Evolutionary conservation across 495 filamentous ascomycete genomes (phyloP).

Genomic region (Pseudomonodictys pantanalensis): DNA sequence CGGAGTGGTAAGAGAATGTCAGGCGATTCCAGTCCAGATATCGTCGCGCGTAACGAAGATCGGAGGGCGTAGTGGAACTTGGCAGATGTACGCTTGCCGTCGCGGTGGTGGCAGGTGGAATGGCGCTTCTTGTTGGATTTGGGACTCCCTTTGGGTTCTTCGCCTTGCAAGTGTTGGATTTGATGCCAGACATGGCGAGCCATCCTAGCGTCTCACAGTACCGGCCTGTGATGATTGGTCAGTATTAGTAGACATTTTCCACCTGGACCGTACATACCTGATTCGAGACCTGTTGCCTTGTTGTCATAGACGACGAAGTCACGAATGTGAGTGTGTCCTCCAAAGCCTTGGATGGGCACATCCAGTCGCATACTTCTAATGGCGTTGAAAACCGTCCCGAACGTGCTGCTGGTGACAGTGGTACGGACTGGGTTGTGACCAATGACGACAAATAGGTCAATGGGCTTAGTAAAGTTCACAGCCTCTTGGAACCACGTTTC

Average conservation of each 20-base stretch:
- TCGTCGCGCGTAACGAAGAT: constrained; percentile 51
- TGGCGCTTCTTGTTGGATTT: constrained; percentile 47
- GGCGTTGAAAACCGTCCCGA: constrained; percentile 65
- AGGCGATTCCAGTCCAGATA: constrained; percentile 96
- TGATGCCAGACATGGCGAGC: constrained; percentile 45
- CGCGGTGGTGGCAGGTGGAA: constrained; percentile 22
- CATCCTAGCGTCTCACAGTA: constrained; percentile 56
- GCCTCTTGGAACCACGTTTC: constrained; percentile 86
- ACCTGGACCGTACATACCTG: too few species aligned
- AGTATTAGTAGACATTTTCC: too few species aligned
- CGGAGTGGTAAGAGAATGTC: constrained; percentile 77
- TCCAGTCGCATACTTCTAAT: constrained; percentile 74
- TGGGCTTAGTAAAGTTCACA: constrained; percentile 64
- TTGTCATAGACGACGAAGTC: constrained; percentile 79
- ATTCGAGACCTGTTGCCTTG: constrained; percentile 75
- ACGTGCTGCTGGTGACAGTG: constrained; percentile 65
- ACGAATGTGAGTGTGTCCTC: constrained; percentile 85
- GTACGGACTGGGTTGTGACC: constrained; percentile 76
- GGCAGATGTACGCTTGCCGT: constrained; percentile 29
- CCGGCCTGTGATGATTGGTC: constrained; percentile 54
- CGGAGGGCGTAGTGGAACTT: constrained; percentile 24
- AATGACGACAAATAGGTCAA: constrained; percentile 83
- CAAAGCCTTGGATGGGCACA: constrained; percentile 88
- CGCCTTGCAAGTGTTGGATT: constrained; percentile 35
- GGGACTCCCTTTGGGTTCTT: constrained; percentile 44